These are phyloP conservation scores for Colletotrichum scovillei DNA, from an alignment of 2,329 filamentous ascomycete genomes.

Conservation along the genomic window DNA sequence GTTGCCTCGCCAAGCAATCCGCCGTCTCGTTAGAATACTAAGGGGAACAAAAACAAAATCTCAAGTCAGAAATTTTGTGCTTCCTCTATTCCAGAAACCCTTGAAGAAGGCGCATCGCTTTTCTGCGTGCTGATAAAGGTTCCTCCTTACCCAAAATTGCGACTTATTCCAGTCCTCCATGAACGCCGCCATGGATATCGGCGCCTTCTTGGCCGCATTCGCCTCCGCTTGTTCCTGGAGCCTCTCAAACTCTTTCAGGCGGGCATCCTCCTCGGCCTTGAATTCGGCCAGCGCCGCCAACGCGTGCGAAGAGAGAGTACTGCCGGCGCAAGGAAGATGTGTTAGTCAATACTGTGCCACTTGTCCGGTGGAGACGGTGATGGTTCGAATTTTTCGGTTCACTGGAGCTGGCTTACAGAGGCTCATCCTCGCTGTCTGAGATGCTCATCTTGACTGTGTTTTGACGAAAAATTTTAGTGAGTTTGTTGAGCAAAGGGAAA, in stretches of 20 bases:
- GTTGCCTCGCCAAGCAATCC: conserved; percentile 68
- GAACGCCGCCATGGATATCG: conserved; percentile 73
- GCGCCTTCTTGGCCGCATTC: conserved; percentile 36
- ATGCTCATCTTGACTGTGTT: conserved; percentile 3
- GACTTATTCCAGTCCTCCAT: conserved; percentile 85
- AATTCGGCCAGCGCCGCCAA: conserved; percentile 79
- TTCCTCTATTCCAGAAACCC: too few relatives aligned
- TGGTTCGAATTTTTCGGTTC: not conserved
- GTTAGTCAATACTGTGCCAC: not conserved
- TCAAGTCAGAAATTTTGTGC: too few relatives aligned
- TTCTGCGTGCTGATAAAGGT: too few relatives aligned
- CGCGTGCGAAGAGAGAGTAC: conserved; percentile 73
- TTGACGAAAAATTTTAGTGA: too few relatives aligned
- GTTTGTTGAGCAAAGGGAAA: too few relatives aligned
- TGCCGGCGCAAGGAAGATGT: conserved; percentile 41
- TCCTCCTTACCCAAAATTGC: conserved; percentile 79
- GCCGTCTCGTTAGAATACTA: conserved; percentile 82
- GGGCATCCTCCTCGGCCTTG: conserved; percentile 77
- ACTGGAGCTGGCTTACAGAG: conserved; percentile 52
- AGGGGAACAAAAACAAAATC: too few relatives aligned
- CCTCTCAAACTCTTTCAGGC: conserved; percentile 74
- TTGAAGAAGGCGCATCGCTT: too few relatives aligned
- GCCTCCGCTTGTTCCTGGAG: conserved; percentile 72
- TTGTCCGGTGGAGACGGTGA: not conserved
- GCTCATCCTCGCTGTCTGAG: conserved; percentile 57